These are phyloP conservation scores for Fonsecaea nubica DNA, from an alignment of 2,329 filamentous ascomycete genomes.

Conservation along the genomic window DNA sequence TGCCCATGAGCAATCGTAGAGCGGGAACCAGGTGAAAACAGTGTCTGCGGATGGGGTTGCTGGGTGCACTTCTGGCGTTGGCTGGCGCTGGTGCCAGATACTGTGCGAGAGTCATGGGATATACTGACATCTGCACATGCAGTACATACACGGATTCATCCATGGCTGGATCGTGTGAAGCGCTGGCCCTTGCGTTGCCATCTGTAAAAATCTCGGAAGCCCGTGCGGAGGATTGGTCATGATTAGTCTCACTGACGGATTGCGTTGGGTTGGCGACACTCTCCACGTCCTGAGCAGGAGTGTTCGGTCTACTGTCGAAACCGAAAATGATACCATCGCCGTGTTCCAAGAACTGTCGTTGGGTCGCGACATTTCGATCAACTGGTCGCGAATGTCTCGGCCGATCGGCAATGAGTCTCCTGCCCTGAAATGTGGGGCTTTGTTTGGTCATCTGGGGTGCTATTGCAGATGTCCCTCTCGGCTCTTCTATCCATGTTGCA, in stretches of 20 bases:
- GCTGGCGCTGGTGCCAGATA: constrained; percentile 57
- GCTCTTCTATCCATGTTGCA: constrained; percentile 66
- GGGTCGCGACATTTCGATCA: neutral
- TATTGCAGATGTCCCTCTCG: constrained; percentile 19
- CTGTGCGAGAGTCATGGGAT: constrained; percentile 66
- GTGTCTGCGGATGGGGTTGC: constrained; percentile 52
- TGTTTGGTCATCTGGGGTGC: constrained; percentile 12
- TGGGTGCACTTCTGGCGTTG: constrained; percentile 27
- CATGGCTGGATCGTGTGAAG: constrained; percentile 41
- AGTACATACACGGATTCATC: constrained; percentile 47
- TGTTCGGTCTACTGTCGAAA: constrained; percentile 28
- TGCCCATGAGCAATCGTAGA: constrained; percentile 62
- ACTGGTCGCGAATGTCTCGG: constrained; percentile 2
- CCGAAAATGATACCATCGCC: constrained; percentile 36
- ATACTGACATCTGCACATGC: constrained; percentile 72
- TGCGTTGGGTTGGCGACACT: constrained; percentile 8
- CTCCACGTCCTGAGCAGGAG: constrained; percentile 13
- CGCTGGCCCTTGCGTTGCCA: constrained; percentile 26
- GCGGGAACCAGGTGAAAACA: constrained; percentile 68
- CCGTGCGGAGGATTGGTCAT: constrained; percentile 24
- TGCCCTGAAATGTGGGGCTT: constrained; percentile 23
- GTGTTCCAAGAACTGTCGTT: constrained; percentile 5
- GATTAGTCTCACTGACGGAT: constrained; percentile 20
- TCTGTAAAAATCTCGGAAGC: constrained; percentile 38
- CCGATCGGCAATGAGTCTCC: constrained; percentile 27